phyloP scores from a whole-genome alignment of 1,139 yeast genomes.

The Geotrichum aggregatum region DNA sequence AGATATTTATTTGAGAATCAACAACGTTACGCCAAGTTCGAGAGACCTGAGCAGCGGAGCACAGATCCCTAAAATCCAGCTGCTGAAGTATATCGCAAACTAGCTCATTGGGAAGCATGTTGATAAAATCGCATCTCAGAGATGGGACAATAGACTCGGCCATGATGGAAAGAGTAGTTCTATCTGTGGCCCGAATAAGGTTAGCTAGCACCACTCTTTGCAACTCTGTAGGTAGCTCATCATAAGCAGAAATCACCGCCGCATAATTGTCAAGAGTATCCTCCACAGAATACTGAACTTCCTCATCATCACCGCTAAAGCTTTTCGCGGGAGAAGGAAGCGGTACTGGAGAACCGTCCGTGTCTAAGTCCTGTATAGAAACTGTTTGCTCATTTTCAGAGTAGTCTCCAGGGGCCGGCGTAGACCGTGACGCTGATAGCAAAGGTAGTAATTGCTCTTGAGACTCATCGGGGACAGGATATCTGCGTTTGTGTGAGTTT shows the following conservation, averaged over 20 bases:
- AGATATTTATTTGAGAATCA: conserved; percentile 48
- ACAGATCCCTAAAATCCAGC: conserved; percentile 61
- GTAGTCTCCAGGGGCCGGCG: conserved; percentile 7
- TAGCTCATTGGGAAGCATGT: conserved; percentile 73
- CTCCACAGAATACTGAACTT: background rate
- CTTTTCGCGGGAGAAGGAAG: conserved; percentile 11
- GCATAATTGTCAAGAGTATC: conserved; percentile 3
- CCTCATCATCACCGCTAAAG: conserved; percentile 8
- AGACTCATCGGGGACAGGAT: background rate
- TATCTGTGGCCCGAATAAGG: conserved; percentile 36
- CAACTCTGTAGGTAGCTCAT: conserved; percentile 8
- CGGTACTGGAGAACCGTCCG: conserved; percentile 11
- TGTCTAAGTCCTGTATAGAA: background rate
- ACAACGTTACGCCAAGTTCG: conserved; percentile 64
- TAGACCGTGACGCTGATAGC: background rate
- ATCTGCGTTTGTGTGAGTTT: conserved; percentile 1
- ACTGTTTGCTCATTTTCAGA: conserved; percentile 1
- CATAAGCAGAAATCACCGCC: background rate
- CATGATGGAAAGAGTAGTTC: conserved; percentile 66
- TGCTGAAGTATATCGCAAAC: conserved; percentile 61
- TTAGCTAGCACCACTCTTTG: conserved; percentile 7
- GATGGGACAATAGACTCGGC: conserved; percentile 55
- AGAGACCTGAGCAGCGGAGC: conserved; percentile 62
- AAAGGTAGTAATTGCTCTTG: background rate
- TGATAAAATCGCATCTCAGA: conserved; percentile 67